Percentiles rank a stretch among this genome's conserved stretches.
These are phyloP conservation scores for Aphanoascus verrucosus DNA, from an alignment of 2,329 filamentous ascomycete species.

Conservation along the genomic window DNA sequence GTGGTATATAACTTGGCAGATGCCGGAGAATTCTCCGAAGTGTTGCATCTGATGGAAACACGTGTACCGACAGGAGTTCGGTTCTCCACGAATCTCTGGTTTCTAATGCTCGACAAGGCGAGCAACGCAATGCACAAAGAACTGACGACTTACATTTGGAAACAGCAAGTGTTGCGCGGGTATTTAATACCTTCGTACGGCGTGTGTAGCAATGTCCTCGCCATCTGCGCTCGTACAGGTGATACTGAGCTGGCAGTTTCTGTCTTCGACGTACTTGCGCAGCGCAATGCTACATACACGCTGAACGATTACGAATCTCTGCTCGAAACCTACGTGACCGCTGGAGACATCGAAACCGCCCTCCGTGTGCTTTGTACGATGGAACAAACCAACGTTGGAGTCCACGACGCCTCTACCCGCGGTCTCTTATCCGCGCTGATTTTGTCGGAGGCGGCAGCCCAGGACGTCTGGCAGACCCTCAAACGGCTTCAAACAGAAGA, in stretches of 20 bases:
- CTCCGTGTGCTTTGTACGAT: conserved; percentile 65
- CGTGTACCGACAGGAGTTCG: conserved; percentile 40
- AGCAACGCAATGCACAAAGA: conserved; percentile 52
- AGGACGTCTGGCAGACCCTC: conserved; percentile 48
- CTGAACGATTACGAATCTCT: conserved; percentile 70
- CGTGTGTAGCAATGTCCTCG: conserved; percentile 57
- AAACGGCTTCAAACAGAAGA: conserved; percentile 41
- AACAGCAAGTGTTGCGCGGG: conserved; percentile 47
- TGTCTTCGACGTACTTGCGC: conserved; percentile 55
- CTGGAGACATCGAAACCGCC: conserved; percentile 53
- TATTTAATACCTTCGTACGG: conserved; percentile 54
- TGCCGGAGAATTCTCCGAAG: conserved; percentile 64
- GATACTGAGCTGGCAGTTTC: conserved; percentile 60
- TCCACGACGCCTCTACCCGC: conserved; percentile 51
- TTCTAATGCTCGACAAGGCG: conserved; percentile 64
- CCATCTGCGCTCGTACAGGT: conserved; percentile 57
- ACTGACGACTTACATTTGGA: conserved; percentile 62
- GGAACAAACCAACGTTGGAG: conserved; percentile 50
- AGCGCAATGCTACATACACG: conserved; percentile 46
- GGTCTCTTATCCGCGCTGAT: conserved; percentile 50
- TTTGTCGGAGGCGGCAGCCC: conserved; percentile 35
- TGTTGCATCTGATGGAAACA: conserved; percentile 55
- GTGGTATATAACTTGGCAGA: conserved; percentile 64
- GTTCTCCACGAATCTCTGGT: conserved; percentile 52
- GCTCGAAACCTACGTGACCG: conserved; percentile 55